Conservation (phyloP, 352 stramenopile species). For the Pythium myriotylum region DNA sequence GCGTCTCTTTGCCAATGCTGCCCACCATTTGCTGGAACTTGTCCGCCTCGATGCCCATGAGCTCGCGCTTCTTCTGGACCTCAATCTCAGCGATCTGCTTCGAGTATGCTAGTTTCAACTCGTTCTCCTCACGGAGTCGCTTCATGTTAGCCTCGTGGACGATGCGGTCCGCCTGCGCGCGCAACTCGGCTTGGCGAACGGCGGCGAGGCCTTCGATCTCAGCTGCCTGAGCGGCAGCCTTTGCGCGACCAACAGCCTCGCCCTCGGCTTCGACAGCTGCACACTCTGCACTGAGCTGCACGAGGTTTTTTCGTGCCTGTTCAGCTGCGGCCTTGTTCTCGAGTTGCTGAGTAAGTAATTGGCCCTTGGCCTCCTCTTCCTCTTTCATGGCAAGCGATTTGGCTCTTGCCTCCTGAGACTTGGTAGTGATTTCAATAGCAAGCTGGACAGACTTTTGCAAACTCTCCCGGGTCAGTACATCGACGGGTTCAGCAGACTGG, state of each 20-base stretch:
- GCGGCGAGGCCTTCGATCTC: constrained; percentile 75
- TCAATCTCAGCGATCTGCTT: constrained; percentile 70
- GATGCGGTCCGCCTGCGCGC: constrained; percentile 64
- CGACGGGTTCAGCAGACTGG: constrained; percentile 76
- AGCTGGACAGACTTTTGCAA: constrained; percentile 83
- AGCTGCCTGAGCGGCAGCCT: constrained; percentile 60
- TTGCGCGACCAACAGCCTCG: constrained; percentile 60
- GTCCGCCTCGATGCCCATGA: constrained; percentile 77
- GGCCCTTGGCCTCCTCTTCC: constrained; percentile 75
- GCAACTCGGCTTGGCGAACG: constrained; percentile 71
- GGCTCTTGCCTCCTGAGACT: constrained; percentile 77
- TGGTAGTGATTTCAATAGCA: constrained; percentile 87
- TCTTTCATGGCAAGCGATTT: constrained; percentile 83
- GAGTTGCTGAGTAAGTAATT: constrained; percentile 72
- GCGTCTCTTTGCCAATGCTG: constrained; percentile 73
- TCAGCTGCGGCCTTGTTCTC: constrained; percentile 79
- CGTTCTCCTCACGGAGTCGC: constrained; percentile 62
- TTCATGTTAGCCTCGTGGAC: constrained; percentile 64
- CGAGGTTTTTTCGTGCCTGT: constrained; percentile 73
- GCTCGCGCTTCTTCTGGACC: constrained; percentile 73
- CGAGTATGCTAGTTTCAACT: constrained; percentile 54
- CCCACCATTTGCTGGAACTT: constrained; percentile 85
- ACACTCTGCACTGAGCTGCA: constrained; percentile 74
- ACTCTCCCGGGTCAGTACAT: constrained; percentile 70
- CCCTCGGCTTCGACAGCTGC: constrained; percentile 69